Evolutionary conservation across 2,329 filamentous ascomycete genomes (phyloP).

Genomic region (Drechslera avenae): DNA sequence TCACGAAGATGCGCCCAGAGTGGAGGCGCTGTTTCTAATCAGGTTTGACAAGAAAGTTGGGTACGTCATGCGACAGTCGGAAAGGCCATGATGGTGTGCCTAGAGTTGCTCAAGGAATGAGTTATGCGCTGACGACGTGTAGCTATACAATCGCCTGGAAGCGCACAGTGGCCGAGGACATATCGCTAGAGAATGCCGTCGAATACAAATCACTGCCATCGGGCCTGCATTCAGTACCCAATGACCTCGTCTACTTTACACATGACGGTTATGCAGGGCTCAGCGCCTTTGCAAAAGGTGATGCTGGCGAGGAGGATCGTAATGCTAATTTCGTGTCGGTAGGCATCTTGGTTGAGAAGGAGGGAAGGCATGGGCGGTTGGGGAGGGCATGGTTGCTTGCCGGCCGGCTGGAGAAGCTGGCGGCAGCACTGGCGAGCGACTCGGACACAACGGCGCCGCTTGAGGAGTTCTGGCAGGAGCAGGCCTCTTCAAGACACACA

Average conservation of each 20-base stretch:
- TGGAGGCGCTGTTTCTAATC: conserved; percentile 83
- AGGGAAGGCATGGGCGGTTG: conserved; percentile 70
- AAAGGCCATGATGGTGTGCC: neutral
- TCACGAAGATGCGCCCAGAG: conserved; percentile 28
- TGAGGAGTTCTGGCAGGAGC: conserved; percentile 79
- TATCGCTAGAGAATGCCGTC: conserved; percentile 82
- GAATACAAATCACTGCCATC: conserved; percentile 97
- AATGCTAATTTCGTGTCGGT: conserved; percentile 94
- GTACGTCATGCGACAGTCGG: conserved; percentile 53
- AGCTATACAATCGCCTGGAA: conserved; percentile 89
- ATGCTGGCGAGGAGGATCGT: conserved; percentile 76
- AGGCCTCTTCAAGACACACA: conserved; percentile 35
- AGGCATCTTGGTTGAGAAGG: conserved; percentile 83
- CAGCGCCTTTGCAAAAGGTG: conserved; percentile 86
- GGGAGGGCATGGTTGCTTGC: conserved; percentile 91
- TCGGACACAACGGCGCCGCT: conserved; percentile 66
- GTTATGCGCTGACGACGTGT: conserved; percentile 15
- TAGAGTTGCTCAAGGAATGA: neutral
- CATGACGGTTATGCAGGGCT: conserved; percentile 84
- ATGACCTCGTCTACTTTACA: conserved; percentile 91
- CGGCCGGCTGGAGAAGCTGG: conserved; percentile 73
- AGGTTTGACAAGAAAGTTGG: conserved; percentile 91
- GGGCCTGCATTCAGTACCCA: conserved; percentile 83
- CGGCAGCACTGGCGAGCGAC: conserved; percentile 67
- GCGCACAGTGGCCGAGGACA: conserved; percentile 66